Evolutionary conservation across 345 rosid genomes (phyloP).

Genomic region (Lepidium sativum): DNA sequence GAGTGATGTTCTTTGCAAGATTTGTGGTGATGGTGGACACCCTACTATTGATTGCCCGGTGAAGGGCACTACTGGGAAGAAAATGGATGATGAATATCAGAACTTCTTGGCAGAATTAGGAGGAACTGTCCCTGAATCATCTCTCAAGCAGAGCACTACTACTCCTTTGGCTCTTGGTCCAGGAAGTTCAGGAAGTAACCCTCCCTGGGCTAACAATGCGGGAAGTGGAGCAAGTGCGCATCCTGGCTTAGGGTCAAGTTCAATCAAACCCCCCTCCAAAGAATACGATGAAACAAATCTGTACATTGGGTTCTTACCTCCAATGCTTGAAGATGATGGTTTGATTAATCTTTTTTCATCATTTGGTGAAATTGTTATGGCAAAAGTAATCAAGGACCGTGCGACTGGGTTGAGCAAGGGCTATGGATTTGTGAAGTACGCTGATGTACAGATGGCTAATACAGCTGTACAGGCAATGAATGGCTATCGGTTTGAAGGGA

Average conservation of each 20-base stretch:
- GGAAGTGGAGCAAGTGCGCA: constrained; percentile 56
- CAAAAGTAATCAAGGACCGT: constrained; percentile 92
- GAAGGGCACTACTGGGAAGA: constrained; percentile 89
- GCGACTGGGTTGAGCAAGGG: constrained; percentile 74
- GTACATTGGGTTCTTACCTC: constrained; percentile 92
- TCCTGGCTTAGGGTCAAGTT: constrained; percentile 74
- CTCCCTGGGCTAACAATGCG: constrained; percentile 79
- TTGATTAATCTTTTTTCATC: constrained; percentile 74
- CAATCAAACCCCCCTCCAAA: constrained; percentile 53
- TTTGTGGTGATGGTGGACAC: constrained; percentile 99
- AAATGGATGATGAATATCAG: constrained; percentile 98
- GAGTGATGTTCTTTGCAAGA: constrained; percentile 95
- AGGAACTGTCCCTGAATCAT: constrained; percentile 83
- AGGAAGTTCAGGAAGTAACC: constrained; percentile 62
- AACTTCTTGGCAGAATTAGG: constrained; percentile 92
- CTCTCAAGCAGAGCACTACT: constrained; percentile 53
- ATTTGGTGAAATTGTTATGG: constrained; percentile 93
- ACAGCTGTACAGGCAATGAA: constrained; percentile 76
- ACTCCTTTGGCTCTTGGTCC: constrained; percentile 57
- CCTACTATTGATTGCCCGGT: constrained; percentile 97
- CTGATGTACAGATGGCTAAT: constrained; percentile 84
- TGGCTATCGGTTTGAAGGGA: constrained; percentile 76
- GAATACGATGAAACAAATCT: constrained; percentile 87
- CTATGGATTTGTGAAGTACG: constrained; percentile 91
- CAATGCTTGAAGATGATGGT: constrained; percentile 78